A percentile compares a stretch with the other conserved stretches of the same genome.
Conservation (phyloP, 2,329 filamentous ascomycete species). For the Colletotrichum lini region DNA sequence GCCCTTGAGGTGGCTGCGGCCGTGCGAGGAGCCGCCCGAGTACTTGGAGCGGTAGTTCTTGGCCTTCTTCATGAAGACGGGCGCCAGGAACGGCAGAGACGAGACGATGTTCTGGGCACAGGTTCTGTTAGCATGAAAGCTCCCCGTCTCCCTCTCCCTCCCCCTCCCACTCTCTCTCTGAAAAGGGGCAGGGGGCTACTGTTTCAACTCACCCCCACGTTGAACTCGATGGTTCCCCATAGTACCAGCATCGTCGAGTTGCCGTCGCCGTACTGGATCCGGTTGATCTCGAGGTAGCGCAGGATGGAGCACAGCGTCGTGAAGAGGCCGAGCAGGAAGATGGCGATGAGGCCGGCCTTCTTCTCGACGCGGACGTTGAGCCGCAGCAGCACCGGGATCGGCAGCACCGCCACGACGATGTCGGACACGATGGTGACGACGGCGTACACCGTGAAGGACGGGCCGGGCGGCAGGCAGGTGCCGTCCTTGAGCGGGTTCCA, state of each 20-base stretch:
- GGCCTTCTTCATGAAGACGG: constrained; percentile 59
- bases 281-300: constrained; percentile 65
- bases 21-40: constrained; percentile 48
- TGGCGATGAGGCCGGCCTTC: constrained; percentile 65
- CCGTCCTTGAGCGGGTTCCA: constrained; percentile 60
- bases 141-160: too few relatives aligned
- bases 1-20: constrained; percentile 45
- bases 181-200: too few relatives aligned
- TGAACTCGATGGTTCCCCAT: constrained; percentile 71
- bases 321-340: constrained; percentile 68
- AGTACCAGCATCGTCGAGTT: constrained; percentile 70
- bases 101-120: constrained; percentile 60
- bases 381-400: constrained; percentile 63
- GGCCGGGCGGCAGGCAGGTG: constrained; percentile 60
- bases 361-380: constrained; percentile 64
- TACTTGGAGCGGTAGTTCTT: constrained; percentile 58
- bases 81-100: constrained; percentile 61
- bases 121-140: too few relatives aligned
- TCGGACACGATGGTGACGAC: constrained; percentile 67
- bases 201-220: constrained; percentile 63
- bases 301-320: constrained; percentile 69
- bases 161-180: too few relatives aligned
- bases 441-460: constrained; percentile 67
- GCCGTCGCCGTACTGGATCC: constrained; percentile 64
- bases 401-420: constrained; percentile 63